Conservation (phyloP, 1,139 yeast genomes). For the Blastobotrys ciferrii region DNA sequence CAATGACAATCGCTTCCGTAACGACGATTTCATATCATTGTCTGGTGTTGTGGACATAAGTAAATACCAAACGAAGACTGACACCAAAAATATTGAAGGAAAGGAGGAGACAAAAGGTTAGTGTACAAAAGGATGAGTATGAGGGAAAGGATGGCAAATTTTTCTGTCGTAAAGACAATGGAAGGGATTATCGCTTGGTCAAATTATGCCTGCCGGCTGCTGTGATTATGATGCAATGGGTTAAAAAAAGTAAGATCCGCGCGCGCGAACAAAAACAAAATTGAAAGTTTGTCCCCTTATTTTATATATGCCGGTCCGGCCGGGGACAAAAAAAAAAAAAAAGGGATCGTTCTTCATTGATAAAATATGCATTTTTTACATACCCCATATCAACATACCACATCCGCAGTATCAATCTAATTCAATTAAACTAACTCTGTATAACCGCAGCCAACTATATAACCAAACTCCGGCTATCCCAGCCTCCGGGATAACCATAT, state of each 20-base stretch:
- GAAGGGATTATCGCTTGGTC: not conserved
- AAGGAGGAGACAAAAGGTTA: not conserved
- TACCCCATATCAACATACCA: too few species aligned
- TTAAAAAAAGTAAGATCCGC: not conserved
- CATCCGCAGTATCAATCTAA: too few species aligned
- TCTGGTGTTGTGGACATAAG: not conserved
- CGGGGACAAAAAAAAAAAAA: too few species aligned
- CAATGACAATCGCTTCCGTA: conserved; percentile 4
- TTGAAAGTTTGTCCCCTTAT: too few species aligned
- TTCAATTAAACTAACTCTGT: too few species aligned
- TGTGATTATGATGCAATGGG: not conserved
- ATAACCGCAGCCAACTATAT: too few species aligned
- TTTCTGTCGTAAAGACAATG: not conserved
- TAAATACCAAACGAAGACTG: not conserved
- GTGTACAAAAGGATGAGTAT: not conserved
- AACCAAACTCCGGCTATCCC: too few species aligned
- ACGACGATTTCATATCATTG: conserved; percentile 3
- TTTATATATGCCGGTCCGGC: too few species aligned
- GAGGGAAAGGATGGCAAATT: not conserved
- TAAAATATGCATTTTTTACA: too few species aligned
- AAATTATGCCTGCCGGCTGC: not conserved
- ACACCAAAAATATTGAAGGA: not conserved
- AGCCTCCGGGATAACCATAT: too few species aligned
- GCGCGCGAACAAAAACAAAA: not conserved
- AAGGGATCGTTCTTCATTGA: too few species aligned